Conservation (phyloP, 2,329 filamentous ascomycete genomes). For the Mycogone perniciosa region DNA sequence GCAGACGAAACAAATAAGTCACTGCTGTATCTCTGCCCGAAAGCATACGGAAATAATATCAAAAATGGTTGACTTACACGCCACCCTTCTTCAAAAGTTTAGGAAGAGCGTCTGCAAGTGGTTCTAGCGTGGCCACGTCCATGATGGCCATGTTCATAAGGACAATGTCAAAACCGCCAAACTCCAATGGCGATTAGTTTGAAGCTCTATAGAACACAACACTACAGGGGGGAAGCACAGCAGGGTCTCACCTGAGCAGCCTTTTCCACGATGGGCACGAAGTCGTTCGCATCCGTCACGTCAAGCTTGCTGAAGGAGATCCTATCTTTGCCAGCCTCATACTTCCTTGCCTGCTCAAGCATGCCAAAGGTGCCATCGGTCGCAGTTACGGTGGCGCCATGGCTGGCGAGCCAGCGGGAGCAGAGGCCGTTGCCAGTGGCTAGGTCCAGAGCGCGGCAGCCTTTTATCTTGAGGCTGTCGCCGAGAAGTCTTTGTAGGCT, state of each 20-base stretch:
- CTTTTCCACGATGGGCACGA: slow-evolving; percentile 8
- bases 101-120: slow-evolving; percentile 35
- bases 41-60: neutral
- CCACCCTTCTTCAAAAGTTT: slow-evolving; percentile 34
- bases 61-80: slow-evolving; percentile 28
- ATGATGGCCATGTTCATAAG: slow-evolving; percentile 45
- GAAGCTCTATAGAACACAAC: neutral
- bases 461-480: slow-evolving; percentile 14
- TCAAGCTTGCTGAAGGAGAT: slow-evolving; percentile 32
- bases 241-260: slow-evolving; percentile 8
- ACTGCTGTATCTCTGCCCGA: neutral
- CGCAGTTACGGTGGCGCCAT: slow-evolving; percentile 34
- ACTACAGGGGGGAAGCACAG: neutral
- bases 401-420: slow-evolving; percentile 36
- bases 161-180: slow-evolving; percentile 34
- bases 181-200: slow-evolving; percentile 14
- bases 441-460: slow-evolving; percentile 37
- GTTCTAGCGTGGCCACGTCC: slow-evolving; percentile 38
- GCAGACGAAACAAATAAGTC: neutral
- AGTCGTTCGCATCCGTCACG: slow-evolving; percentile 27
- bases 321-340: slow-evolving; percentile 3
- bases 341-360: slow-evolving; percentile 29
- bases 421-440: slow-evolving; percentile 44
- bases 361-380: slow-evolving; percentile 39
- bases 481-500: slow-evolving; percentile 31